A percentile compares a stretch with the other conserved stretches of the same genome.
Evolutionary conservation across 805 yeast genomes (phyloP).

Genomic region (Metschnikowia henanensis): DNA sequence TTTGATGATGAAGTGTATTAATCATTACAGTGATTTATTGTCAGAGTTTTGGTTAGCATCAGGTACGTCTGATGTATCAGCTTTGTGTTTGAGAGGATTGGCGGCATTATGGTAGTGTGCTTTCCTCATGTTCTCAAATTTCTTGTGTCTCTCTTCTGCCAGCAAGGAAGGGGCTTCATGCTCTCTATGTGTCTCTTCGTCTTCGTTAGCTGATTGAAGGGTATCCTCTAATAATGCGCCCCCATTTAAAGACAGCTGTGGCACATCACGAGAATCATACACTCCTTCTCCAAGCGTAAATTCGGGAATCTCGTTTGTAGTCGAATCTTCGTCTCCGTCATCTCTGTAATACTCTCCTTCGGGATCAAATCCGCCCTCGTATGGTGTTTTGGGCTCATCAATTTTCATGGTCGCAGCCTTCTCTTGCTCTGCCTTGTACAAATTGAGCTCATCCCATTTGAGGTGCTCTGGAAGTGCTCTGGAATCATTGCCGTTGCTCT

Average conservation of each 20-base stretch:
- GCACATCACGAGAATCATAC: conserved; percentile 31
- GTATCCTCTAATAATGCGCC: conserved; percentile 39
- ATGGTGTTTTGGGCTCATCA: conserved; percentile 96
- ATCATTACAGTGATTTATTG: too few species aligned
- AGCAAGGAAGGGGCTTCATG: conserved; percentile 38
- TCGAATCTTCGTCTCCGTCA: conserved; percentile 56
- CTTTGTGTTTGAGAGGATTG: conserved; percentile 41
- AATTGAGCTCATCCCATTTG: conserved; percentile 84
- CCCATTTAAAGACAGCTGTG: conserved; percentile 33
- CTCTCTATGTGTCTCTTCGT: conserved; percentile 38
- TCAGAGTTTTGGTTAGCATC: too few species aligned
- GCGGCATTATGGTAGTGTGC: conserved; percentile 70
- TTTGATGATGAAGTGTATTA: too few species aligned
- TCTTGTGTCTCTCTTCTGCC: conserved; percentile 61
- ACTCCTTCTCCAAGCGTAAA: conserved; percentile 62
- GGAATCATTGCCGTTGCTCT: conserved; percentile 20
- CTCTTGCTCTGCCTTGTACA: conserved; percentile 71
- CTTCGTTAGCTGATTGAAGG: conserved; percentile 20
- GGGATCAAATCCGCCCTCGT: conserved; percentile 85
- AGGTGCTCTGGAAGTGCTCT: conserved; percentile 38
- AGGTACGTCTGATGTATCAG: neutral
- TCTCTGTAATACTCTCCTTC: conserved; percentile 74
- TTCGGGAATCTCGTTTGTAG: conserved; percentile 41
- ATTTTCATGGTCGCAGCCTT: conserved; percentile 75
- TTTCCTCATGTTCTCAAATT: conserved; percentile 78